Evolutionary conservation across 768 basidiomycete species (phyloP), one percentile per base, ranked within the genome.

Genomic region (Bullera alba): DNA sequence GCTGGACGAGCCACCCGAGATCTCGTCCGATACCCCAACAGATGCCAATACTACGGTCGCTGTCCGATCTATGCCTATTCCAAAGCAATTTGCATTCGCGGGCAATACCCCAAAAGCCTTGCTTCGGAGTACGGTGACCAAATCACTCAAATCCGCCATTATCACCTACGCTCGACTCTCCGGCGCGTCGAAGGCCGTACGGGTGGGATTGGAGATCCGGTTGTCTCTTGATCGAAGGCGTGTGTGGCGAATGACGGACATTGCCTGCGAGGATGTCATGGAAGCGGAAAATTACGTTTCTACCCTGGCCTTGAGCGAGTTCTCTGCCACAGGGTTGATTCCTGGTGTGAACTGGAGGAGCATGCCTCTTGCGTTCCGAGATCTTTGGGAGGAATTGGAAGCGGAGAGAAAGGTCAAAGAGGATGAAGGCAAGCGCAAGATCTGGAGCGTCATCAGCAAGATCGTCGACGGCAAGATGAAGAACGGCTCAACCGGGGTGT

Each of bases 221-320:
- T 92, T 88, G 87, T 78, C 28, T 77, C 76, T 45, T 78, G 78
- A 17, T 12, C 53, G 56, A 73, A 74, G 50, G 76, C 57, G 80
- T 47, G 78, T 82, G 43, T 95, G 85, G 84, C 68, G 69, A 15
- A 99, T 97, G 93, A 79, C 82, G 3, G 81, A 87, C 53, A 76
- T 87, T 37, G 91, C 87, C 14, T 97, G 93, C 63, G 75, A 79
- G 37, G 81, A 86, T 54, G 78, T 81, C 48, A 61, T 65, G 0
- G 90, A 96, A 68, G 91, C 93, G 21, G 87, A 87, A 70, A 83
- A 96, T 61, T 99, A 89, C 65, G 79, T 93, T 43, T 80, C 93
- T 3, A 86, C 85, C 16, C 73, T 92, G 42, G 90, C 89, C 3
- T 75, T 96, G 28, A 87, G 93, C 69, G 78, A 81, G 3, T 73